Evolutionary conservation across 148 eudicot genomes (phyloP), one percentile per base, ranked within the genome.

Genomic region (Tetragonia tetragonoides): DNA sequence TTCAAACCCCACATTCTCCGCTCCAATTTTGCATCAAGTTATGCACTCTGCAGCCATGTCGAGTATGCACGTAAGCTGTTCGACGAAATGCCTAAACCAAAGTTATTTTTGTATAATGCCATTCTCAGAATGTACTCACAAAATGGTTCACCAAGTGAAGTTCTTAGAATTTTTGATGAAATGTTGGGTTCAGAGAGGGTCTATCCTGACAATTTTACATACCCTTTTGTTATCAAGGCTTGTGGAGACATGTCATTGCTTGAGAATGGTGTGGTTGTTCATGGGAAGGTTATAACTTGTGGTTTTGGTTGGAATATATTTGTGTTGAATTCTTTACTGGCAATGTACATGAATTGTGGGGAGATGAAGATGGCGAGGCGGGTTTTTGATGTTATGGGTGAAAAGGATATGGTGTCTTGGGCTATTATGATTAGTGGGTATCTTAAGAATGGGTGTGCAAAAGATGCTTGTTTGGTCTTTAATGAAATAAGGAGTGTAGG

Each of bases 271-370:
- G 72, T 72, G 74, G 61, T 73, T 59, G 68, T 89, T 77, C 93
- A 91, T 73, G 90, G 90, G 14, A 80, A 85, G 87, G 71, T 79
- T 34, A 74, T 89, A 10, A 80, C 38, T 17, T 75, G 70, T 47
- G 93, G 93, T 38, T 65, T 79, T 81, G 77, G 72, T 64, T 72
- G 72, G 21, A 77, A 85, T 21, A 44, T 75, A 11, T 85, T 83
- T 80, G 70, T 90, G 83, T 81, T 84, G 5, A 92, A 92, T 82
- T 86, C 84, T 66, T 53, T 92, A 83, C 51, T 90, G 73, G 86
- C 88, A 20, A 89, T 92, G 93, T 92, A 92, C 66, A 84, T 92
- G 91, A 89, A 80, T 40, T 87, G 87, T 78, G 89, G 91, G 9
- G 71, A 82, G 41, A 72, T 72, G 64, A 87, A 80, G 46, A 71